These are phyloP conservation scores for Saccharomyces mikatae DNA, from an alignment of 805 yeast species.

Conservation along the genomic window DNA sequence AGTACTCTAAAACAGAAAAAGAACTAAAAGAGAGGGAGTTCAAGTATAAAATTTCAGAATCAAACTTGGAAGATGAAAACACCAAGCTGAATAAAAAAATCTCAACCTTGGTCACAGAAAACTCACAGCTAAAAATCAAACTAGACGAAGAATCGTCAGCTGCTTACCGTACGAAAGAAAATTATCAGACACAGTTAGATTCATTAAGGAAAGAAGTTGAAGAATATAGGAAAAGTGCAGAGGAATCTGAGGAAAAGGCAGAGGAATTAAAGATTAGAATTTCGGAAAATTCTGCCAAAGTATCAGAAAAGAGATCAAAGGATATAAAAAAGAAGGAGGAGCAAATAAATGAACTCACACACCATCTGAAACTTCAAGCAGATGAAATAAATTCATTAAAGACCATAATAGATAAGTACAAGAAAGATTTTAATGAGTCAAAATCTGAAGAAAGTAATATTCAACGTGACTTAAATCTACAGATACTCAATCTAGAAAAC, in stretches of 20 bases:
- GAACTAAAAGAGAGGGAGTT: neutral
- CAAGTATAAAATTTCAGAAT: neutral
- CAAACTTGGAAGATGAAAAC: constrained; percentile 4
- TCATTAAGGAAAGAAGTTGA: neutral
- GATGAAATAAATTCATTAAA: neutral
- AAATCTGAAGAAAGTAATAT: neutral
- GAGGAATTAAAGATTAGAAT: constrained; percentile 14
- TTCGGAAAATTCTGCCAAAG: constrained; percentile 14
- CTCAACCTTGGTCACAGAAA: constrained; percentile 4
- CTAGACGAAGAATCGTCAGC: neutral
- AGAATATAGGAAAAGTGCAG: neutral
- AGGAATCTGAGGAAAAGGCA: constrained; percentile 1
- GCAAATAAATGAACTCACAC: constrained; percentile 1
- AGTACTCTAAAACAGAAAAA: neutral
- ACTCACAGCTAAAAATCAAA: constrained; percentile 7
- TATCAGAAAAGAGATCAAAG: constrained; percentile 13
- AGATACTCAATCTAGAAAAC: neutral
- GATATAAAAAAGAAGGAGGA: constrained; percentile 13
- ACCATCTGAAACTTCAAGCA: neutral
- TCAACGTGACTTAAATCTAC: neutral
- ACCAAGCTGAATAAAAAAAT: constrained; percentile 3
- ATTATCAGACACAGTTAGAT: neutral
- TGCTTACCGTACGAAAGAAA: neutral
- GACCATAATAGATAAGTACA: constrained; percentile 9
- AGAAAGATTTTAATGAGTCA: neutral